These are phyloP conservation scores for Pythium monospermum DNA, from an alignment of 352 stramenopile genomes.

Conservation along the genomic window DNA sequence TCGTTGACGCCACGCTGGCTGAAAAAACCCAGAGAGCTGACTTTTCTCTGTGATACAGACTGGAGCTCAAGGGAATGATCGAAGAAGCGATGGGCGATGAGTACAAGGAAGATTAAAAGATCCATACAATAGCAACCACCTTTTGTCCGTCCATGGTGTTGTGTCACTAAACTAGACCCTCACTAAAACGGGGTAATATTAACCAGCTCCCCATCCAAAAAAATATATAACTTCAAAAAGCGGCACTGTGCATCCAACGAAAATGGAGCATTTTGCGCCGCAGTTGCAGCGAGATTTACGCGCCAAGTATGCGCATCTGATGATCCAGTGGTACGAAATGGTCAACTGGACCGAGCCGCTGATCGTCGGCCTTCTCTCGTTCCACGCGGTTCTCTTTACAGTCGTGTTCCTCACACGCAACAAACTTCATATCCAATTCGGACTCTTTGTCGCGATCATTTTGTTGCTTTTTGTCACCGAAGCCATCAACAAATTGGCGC, in stretches of 20 bases:
- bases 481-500: constrained; percentile 56
- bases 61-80: constrained; percentile 88
- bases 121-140: too few relatives aligned
- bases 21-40: background rate
- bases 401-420: constrained; percentile 55
- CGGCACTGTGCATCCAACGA: background rate
- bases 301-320: constrained; percentile 64
- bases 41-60: constrained; percentile 14
- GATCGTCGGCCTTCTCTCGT: constrained; percentile 47
- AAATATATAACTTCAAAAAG: background rate
- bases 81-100: constrained; percentile 85
- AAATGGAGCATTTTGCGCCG: constrained; percentile 56
- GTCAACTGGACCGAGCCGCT: constrained; percentile 78
- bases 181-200: background rate
- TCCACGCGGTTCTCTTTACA: constrained; percentile 51
- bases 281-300: constrained; percentile 67
- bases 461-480: constrained; percentile 51
- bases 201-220: too few relatives aligned
- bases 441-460: constrained; percentile 64
- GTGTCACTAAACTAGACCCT: too few relatives aligned
- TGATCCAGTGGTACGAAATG: constrained; percentile 79
- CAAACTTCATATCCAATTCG: constrained; percentile 46
- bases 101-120: constrained; percentile 87
- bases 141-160: too few relatives aligned
- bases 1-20: background rate